Percentiles rank a stretch among this genome's conserved stretches.
Conservation (phyloP, 192 early-diverging fungal species). For the Coemansia sp. region DNA sequence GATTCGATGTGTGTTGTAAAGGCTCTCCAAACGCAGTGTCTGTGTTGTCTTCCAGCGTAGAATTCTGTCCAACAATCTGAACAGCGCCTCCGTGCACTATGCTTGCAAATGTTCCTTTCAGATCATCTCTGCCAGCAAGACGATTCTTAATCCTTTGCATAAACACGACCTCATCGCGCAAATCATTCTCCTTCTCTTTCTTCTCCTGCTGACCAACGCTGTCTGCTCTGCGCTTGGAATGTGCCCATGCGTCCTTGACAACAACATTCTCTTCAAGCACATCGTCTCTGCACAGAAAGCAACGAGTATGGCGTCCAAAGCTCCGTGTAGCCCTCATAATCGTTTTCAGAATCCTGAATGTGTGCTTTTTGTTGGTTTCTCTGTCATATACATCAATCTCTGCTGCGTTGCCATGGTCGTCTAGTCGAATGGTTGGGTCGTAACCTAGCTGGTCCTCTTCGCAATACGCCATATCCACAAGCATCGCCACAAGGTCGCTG, state of each 20-base stretch:
- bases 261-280: background rate
- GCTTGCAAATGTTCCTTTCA: background rate
- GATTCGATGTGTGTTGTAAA: background rate
- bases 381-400: background rate
- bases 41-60: background rate
- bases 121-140: background rate
- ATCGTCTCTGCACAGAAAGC: background rate
- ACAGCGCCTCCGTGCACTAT: slow-evolving; percentile 9
- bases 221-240: background rate
- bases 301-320: slow-evolving; percentile 4
- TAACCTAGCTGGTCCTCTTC: slow-evolving; percentile 6
- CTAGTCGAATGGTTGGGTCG: background rate
- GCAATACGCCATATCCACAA: slow-evolving; percentile 1
- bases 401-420: background rate
- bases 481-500: slow-evolving; percentile 4
- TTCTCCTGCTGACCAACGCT: background rate
- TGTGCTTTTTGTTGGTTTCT: background rate
- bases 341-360: background rate
- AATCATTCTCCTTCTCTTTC: background rate
- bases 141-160: background rate
- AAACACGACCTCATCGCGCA: slow-evolving; percentile 8
- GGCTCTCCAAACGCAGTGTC: background rate
- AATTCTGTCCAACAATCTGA: background rate
- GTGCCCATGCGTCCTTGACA: slow-evolving; percentile 17
- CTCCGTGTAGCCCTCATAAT: background rate